Evolutionary conservation across 2,329 filamentous ascomycete genomes (phyloP).

Genomic region (Biscogniauxia sp.): DNA sequence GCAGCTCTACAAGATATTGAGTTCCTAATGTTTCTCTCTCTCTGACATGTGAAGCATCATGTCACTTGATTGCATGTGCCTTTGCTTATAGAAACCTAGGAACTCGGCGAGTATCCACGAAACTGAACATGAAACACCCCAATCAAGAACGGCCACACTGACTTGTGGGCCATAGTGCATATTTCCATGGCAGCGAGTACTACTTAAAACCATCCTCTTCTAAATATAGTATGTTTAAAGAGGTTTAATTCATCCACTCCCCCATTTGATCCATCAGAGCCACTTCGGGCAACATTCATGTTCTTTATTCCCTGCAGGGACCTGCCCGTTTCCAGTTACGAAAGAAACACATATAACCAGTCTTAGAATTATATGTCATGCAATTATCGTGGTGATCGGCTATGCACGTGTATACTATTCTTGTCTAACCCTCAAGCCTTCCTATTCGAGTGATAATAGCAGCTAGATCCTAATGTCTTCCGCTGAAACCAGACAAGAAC

Average conservation of each 20-base stretch:
- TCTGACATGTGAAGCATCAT: no score
- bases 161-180: background rate
- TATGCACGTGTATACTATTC: background rate
- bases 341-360: background rate
- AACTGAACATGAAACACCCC: background rate
- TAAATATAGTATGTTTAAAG: background rate
- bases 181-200: background rate
- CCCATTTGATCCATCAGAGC: background rate
- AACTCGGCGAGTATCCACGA: background rate
- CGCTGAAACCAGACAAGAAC: background rate
- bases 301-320: background rate
- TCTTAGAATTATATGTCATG: background rate
- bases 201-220: background rate
- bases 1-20: no score
- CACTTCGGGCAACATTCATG: background rate
- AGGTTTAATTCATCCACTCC: background rate
- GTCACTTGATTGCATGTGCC: no score
- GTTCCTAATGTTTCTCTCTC: no score
- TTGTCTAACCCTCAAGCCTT: background rate
- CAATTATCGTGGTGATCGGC: background rate
- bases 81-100: no score
- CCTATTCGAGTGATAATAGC: background rate
- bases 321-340: background rate
- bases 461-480: background rate
- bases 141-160: background rate